phyloP scores from a whole-genome alignment of 345 rosid genomes.

The Tarenaya hassleriana region DNA sequence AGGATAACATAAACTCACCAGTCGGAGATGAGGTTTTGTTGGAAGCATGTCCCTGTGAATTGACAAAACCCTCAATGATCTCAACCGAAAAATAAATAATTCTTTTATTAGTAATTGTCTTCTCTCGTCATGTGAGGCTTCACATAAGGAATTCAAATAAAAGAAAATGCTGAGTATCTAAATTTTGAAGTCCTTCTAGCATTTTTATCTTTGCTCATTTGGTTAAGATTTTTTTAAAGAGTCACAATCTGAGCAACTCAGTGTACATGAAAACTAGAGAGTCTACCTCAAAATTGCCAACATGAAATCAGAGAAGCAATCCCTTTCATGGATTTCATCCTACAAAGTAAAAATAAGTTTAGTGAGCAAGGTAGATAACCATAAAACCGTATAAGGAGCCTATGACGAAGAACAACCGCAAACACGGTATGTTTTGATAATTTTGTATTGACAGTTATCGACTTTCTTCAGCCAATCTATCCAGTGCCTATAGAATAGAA shows the following conservation, averaged over 20 bases:
- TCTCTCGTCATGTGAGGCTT: conserved; percentile 1
- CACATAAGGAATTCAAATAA: neutral
- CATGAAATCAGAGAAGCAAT: conserved; percentile 89
- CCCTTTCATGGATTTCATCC: conserved; percentile 99
- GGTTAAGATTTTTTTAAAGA: neutral
- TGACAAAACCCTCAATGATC: conserved; percentile 7
- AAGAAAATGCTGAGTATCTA: conserved; percentile 7
- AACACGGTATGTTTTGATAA: neutral
- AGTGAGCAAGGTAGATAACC: conserved; percentile 17
- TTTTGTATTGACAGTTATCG: neutral
- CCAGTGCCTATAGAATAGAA: neutral
- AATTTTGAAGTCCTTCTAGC: conserved; percentile 7
- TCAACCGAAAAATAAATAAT: neutral
- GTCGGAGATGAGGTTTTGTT: conserved; percentile 65
- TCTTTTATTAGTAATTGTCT: neutral
- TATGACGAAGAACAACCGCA: conserved; percentile 7
- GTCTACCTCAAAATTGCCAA: conserved; percentile 79
- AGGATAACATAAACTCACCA: conserved; percentile 72
- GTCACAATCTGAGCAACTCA: conserved; percentile 9
- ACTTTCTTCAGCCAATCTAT: neutral
- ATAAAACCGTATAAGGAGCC: conserved; percentile 7
- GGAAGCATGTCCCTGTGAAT: conserved; percentile 88
- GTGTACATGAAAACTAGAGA: conserved; percentile 10
- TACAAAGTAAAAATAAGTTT: conserved; percentile 34
- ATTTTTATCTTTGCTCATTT: neutral